Conservation (phyloP, 495 filamentous ascomycete species). For the Echria macrotheca region DNA sequence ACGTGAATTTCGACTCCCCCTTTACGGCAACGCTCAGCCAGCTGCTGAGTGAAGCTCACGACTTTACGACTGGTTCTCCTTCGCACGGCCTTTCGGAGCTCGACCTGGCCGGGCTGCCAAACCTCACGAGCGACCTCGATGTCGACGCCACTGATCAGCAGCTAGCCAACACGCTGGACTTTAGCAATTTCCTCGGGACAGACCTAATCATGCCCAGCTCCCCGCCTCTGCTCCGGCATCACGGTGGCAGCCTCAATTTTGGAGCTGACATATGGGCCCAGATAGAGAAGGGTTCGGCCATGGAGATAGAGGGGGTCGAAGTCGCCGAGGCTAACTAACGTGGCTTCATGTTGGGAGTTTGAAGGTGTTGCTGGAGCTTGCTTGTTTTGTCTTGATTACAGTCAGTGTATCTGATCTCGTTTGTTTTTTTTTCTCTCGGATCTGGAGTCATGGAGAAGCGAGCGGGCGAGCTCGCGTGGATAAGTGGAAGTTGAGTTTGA, state of each 20-base stretch:
- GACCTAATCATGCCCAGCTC: conserved; percentile 50
- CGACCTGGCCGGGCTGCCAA: conserved; percentile 35
- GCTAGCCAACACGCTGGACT: conserved; percentile 31
- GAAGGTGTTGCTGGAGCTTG: not conserved
- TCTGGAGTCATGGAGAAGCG: too few relatives aligned
- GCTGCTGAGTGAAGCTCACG: conserved; percentile 51
- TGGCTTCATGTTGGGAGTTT: not conserved
- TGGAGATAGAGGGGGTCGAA: conserved; percentile 7
- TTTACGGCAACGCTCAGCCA: conserved; percentile 56
- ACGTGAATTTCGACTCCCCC: conserved; percentile 43
- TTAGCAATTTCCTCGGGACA: conserved; percentile 42
- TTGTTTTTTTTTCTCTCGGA: too few relatives aligned
- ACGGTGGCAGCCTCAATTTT: conserved; percentile 17
- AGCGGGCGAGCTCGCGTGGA: too few relatives aligned
- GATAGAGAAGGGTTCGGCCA: not conserved
- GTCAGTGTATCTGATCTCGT: too few relatives aligned
- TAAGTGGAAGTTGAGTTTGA: too few relatives aligned
- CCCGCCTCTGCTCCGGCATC: conserved; percentile 37
- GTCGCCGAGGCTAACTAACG: not conserved
- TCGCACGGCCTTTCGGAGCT: conserved; percentile 29
- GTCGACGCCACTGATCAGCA: conserved; percentile 28
- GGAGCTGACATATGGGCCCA: conserved; percentile 18
- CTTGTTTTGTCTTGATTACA: not conserved
- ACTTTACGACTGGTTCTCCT: conserved; percentile 35
- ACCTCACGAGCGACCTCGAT: conserved; percentile 23